A percentile compares a stretch with the other conserved stretches of the same genome.
Evolutionary conservation across 2,329 filamentous ascomycete genomes (phyloP).

Genomic region (Microsporum ferrugineum): DNA sequence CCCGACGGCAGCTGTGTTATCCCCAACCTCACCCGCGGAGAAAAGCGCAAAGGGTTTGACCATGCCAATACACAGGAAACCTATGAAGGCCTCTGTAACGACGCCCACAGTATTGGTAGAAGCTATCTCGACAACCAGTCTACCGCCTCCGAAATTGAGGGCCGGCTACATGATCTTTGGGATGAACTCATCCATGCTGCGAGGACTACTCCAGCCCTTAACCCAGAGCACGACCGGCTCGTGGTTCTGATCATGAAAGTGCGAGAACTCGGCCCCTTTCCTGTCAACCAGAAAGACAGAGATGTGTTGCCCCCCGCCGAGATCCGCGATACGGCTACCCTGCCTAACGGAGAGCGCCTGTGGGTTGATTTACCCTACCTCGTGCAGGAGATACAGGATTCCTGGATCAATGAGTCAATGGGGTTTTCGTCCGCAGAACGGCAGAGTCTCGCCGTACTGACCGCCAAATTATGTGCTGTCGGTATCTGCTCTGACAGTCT

Average conservation of each 20-base stretch:
- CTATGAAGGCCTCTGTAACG: neutral
- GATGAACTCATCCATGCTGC: conserved; percentile 8
- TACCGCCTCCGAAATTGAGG: neutral
- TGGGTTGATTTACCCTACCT: neutral
- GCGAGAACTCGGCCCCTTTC: neutral
- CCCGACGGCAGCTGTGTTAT: neutral
- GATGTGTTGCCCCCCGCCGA: neutral
- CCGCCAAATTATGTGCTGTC: neutral
- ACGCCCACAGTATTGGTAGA: neutral
- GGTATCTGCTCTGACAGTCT: neutral
- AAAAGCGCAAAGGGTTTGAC: neutral
- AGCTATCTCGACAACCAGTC: neutral
- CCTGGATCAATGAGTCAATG: neutral
- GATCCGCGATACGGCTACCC: neutral
- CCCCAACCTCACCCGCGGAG: neutral
- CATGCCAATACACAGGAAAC: neutral
- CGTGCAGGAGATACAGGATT: neutral
- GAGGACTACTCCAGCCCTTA: conserved; percentile 6
- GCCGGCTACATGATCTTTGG: conserved; percentile 7
- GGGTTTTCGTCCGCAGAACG: neutral
- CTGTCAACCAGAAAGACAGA: neutral
- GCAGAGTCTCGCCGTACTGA: neutral
- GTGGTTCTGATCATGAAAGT: conserved; percentile 4
- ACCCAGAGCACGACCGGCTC: conserved; percentile 8
- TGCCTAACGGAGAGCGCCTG: neutral